Conservation (phyloP, 2,329 filamentous ascomycete genomes). For the Hymenoscyphus repandus region DNA sequence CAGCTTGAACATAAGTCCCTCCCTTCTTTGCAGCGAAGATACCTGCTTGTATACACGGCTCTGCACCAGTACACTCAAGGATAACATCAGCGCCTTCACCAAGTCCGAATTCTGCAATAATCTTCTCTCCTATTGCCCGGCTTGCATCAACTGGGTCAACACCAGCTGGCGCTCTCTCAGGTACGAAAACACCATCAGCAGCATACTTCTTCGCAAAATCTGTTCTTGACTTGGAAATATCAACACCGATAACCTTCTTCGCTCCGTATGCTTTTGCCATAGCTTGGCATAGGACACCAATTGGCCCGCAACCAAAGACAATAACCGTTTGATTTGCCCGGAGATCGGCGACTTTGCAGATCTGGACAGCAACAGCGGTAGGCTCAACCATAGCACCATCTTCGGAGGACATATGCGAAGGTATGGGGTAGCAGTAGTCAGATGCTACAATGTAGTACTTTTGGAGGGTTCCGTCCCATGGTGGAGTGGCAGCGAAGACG, state of each 20-base stretch:
- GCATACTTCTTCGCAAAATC: conserved; percentile 40
- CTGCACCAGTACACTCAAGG: conserved; percentile 42
- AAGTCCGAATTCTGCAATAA: conserved; percentile 36
- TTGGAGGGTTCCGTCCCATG: conserved; percentile 35
- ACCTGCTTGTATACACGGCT: conserved; percentile 43
- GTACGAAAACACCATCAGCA: conserved; percentile 40
- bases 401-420: conserved; percentile 27
- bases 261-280: conserved; percentile 42
- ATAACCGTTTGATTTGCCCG: conserved; percentile 38
- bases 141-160: conserved; percentile 35
- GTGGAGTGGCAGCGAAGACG: conserved; percentile 37
- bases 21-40: conserved; percentile 41
- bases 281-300: conserved; percentile 41
- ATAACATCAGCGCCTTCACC: conserved; percentile 46
- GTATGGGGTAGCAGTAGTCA: conserved; percentile 36
- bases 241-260: conserved; percentile 41
- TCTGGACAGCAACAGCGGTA: conserved; percentile 41
- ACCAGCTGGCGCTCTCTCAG: conserved; percentile 28
- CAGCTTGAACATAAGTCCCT: conserved; percentile 46
- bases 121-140: conserved; percentile 34
- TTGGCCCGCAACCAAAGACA: conserved; percentile 45
- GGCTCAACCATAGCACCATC: conserved; percentile 40
- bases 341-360: conserved; percentile 37
- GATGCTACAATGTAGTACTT: conserved; percentile 35
- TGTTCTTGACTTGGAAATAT: conserved; percentile 38